phyloP scores from a whole-genome alignment of 306 rosid genomes.

The Cucurbita moschata region DNA sequence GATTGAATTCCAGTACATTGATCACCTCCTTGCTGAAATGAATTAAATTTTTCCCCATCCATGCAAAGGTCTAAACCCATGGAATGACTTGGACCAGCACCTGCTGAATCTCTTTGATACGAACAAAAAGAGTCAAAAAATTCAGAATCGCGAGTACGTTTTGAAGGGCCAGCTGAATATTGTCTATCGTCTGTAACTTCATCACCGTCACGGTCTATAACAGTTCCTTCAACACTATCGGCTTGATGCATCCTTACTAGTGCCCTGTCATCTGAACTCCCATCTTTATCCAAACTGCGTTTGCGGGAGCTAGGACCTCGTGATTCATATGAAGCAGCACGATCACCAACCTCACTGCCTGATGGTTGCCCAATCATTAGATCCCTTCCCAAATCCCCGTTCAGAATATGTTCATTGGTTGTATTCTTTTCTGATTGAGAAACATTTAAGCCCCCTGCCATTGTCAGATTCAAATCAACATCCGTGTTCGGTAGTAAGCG shows the following conservation, averaged over 20 bases:
- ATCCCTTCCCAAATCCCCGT: conserved; percentile 93
- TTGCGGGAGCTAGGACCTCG: conserved; percentile 97
- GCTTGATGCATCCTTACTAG: conserved; percentile 73
- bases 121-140: conserved; percentile 59
- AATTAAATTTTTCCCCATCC: conserved; percentile 46
- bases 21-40: conserved; percentile 64
- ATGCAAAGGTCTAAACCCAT: conserved; percentile 57
- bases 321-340: conserved; percentile 91
- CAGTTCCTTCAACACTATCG: conserved; percentile 97
- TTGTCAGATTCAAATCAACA: conserved; percentile 85
- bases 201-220: conserved; percentile 42
- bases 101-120: conserved; percentile 61
- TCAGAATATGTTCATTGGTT: conserved; percentile 50
- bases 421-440: conserved; percentile 48
- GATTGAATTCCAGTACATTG: conserved; percentile 48
- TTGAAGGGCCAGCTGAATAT: conserved; percentile 89
- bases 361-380: conserved; percentile 91
- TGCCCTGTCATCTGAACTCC: conserved; percentile 70
- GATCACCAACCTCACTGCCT: conserved; percentile 96
- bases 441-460: conserved; percentile 62
- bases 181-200: conserved; percentile 83
- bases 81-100: conserved; percentile 92
- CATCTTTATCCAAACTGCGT: conserved; percentile 76
- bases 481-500: conserved; percentile 32
- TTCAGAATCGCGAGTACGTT: conserved; percentile 79